phyloP scores from a whole-genome alignment of 441 rosid genomes.

The Theobroma grandiflorum region DNA sequence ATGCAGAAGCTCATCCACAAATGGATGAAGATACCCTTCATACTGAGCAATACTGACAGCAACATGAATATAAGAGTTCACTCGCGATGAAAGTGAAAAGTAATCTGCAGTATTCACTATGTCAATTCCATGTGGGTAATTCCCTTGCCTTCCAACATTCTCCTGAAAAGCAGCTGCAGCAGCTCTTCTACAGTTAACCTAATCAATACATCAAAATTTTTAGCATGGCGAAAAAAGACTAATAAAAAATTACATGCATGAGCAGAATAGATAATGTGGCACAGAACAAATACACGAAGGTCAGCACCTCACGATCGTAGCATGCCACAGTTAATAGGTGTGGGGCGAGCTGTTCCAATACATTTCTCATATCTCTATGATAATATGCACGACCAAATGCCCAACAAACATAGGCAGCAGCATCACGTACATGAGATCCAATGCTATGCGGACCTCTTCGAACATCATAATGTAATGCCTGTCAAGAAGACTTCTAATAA shows the following conservation, averaged over 20 bases:
- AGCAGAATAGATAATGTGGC: conserved; percentile 25
- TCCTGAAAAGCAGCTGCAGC: conserved; percentile 99
- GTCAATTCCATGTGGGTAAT: conserved; percentile 97
- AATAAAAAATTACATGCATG: conserved; percentile 18
- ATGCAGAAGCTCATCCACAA: conserved; percentile 83
- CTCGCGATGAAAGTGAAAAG: conserved; percentile 94
- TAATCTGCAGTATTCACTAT: conserved; percentile 93
- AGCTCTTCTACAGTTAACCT: conserved; percentile 99
- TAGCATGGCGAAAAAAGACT: conserved; percentile 20
- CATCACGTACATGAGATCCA: conserved; percentile 99
- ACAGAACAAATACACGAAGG: conserved; percentile 21
- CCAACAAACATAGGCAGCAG: conserved; percentile 99
- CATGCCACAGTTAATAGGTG: conserved; percentile 90
- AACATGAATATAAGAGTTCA: conserved; percentile 82
- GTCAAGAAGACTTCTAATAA: conserved; percentile 34
- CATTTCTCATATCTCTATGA: conserved; percentile 80
- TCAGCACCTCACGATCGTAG: conserved; percentile 93
- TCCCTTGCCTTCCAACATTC: conserved; percentile 98
- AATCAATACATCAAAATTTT: conserved; percentile 34
- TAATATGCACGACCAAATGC: conserved; percentile 99
- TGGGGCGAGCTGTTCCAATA: conserved; percentile 88
- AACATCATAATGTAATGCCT: conserved; percentile 97
- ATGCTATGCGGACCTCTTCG: conserved; percentile 99
- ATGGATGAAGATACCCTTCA: conserved; percentile 86
- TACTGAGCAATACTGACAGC: conserved; percentile 81